A percentile compares a stretch with the other conserved stretches of the same genome.
These are phyloP conservation scores for Trypanosoma rangeli DNA, from an alignment of 208 protist genomes.

Conservation along the genomic window DNA sequence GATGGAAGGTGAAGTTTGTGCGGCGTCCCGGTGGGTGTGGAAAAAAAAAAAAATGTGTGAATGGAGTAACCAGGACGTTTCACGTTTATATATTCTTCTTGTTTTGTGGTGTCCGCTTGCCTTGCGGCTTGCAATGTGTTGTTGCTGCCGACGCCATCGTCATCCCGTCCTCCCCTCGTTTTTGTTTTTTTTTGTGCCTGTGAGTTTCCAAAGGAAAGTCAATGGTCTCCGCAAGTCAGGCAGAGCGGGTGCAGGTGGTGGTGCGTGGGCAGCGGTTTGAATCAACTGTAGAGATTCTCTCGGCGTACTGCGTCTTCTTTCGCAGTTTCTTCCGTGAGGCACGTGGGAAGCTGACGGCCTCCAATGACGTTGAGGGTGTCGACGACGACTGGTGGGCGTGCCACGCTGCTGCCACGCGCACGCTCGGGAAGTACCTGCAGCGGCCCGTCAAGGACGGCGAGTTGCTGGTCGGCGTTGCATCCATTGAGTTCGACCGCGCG, in stretches of 20 bases:
- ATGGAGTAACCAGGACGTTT: not conserved
- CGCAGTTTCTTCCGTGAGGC: constrained; percentile 50
- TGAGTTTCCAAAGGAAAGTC: not conserved
- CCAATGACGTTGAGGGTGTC: not conserved
- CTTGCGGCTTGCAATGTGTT: not conserved
- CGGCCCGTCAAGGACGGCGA: not conserved
- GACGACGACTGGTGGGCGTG: constrained; percentile 9
- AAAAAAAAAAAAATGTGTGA: not conserved
- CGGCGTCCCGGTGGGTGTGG: no score
- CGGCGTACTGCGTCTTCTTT: constrained; percentile 46
- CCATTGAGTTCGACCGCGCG: constrained; percentile 10
- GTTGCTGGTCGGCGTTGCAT: not conserved
- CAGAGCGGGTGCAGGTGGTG: constrained; percentile 59
- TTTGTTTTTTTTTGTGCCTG: constrained; percentile 1
- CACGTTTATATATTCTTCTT: constrained; percentile 5
- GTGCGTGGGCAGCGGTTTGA: constrained; percentile 73
- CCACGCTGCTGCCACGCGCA: constrained; percentile 5
- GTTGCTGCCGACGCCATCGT: not conserved
- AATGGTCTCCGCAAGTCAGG: constrained; percentile 3
- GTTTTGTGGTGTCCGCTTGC: not conserved
- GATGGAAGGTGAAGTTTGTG: no score
- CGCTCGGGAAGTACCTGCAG: not conserved
- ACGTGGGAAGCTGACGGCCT: not conserved
- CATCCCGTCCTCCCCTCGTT: not conserved
- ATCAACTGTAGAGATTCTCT: constrained; percentile 49